Conservation (phyloP, 805 yeast species). For the Kuraishia capsulata region DNA sequence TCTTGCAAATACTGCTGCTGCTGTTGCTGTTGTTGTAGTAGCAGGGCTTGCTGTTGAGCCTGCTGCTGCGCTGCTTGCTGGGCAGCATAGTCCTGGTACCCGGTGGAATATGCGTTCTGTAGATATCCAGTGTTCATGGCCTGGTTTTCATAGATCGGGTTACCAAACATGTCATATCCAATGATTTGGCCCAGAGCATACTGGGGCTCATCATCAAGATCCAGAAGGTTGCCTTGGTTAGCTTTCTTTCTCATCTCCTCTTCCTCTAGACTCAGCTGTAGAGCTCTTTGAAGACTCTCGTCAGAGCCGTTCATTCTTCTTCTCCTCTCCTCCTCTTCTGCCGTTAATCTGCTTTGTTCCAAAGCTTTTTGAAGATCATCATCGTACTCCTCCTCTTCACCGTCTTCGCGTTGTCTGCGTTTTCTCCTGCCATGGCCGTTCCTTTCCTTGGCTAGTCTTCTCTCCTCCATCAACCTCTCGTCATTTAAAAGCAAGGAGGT, state of each 20-base stretch:
- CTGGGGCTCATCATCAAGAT: constrained; percentile 40
- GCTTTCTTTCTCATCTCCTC: constrained; percentile 49
- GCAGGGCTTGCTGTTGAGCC: constrained; percentile 8
- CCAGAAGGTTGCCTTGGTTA: constrained; percentile 41
- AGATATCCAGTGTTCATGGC: constrained; percentile 47
- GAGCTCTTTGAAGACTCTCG: constrained; percentile 59
- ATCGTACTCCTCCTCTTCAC: constrained; percentile 43
- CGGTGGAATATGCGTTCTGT: constrained; percentile 31
- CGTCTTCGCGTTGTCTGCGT: constrained; percentile 12
- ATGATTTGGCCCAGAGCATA: constrained; percentile 16
- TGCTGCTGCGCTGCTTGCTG: constrained; percentile 13
- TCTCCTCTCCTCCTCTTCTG: constrained; percentile 70
- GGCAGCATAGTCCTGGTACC: constrained; percentile 11
- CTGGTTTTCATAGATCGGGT: constrained; percentile 45
- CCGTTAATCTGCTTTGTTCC: constrained; percentile 72
- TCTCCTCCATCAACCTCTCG: constrained; percentile 66
- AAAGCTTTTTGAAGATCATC: constrained; percentile 73
- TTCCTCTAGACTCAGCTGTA: constrained; percentile 67
- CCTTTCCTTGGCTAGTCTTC: constrained; percentile 31
- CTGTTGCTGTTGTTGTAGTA: constrained; percentile 9
- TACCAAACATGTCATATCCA: constrained; percentile 55
- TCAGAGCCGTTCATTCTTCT: constrained; percentile 39
- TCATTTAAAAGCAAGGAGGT: constrained; percentile 74
- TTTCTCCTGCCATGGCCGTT: constrained; percentile 24
- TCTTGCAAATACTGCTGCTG: constrained; percentile 14